These are phyloP conservation scores for Penicillium digitatum DNA, from an alignment of 2,329 filamentous ascomycete species.

Conservation along the genomic window DNA sequence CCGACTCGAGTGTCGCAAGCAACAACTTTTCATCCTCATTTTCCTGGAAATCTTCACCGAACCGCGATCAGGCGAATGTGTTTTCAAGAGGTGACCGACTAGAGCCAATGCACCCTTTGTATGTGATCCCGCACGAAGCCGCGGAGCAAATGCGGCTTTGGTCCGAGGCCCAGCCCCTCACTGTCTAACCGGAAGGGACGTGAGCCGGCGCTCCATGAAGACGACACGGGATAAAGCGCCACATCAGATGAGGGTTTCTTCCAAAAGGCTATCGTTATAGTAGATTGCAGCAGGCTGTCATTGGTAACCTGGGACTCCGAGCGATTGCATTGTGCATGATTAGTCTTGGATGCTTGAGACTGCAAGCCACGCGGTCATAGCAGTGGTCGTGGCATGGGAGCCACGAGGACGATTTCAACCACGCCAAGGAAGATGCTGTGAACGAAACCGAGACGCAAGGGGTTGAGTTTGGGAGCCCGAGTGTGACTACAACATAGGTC, in stretches of 20 bases:
- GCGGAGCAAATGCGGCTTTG: slow-evolving; percentile 63
- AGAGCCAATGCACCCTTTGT: slow-evolving; percentile 73
- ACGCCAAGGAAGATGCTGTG: neutral
- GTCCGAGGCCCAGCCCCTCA: slow-evolving; percentile 48
- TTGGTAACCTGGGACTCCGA: slow-evolving; percentile 3
- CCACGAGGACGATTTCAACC: slow-evolving; percentile 8
- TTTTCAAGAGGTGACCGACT: slow-evolving; percentile 70
- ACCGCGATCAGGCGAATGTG: slow-evolving; percentile 51
- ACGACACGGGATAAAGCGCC: neutral
- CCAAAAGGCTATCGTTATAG: neutral
- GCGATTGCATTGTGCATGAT: slow-evolving; percentile 5
- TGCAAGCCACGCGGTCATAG: slow-evolving; percentile 7
- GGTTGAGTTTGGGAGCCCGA: slow-evolving; percentile 2
- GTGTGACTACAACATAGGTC: slow-evolving; percentile 3
- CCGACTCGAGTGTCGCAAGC: slow-evolving; percentile 30
- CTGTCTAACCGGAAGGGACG: neutral
- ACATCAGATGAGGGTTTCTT: neutral
- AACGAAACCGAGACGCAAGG: slow-evolving; percentile 14
- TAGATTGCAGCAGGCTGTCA: neutral
- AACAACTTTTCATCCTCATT: slow-evolving; percentile 36
- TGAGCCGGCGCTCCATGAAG: neutral
- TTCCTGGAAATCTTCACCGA: slow-evolving; percentile 40
- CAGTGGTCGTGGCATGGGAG: slow-evolving; percentile 12
- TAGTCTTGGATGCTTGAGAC: neutral
- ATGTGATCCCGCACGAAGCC: slow-evolving; percentile 70